Base-by-base conservation (phyloP, 176 grass and related monocot species). In the Aechmea fasciata region DNA sequence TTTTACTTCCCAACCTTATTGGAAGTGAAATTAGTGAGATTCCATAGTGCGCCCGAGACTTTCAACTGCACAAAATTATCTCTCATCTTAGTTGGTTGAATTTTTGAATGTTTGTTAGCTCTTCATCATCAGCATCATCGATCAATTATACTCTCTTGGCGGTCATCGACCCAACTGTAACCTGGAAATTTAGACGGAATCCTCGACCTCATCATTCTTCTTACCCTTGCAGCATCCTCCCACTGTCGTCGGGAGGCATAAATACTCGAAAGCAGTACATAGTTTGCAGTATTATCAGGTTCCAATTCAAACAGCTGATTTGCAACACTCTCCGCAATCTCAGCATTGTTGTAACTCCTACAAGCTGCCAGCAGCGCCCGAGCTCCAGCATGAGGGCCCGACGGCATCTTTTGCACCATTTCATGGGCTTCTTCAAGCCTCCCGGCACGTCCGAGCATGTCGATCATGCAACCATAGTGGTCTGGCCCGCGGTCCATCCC, bases 401-500 rank as follows among this genome's bases (percentile, higher is more conserved):
- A 88, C 11, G 82, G 82, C 89, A 92, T 88, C 2, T 53, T 80
- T 26, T 57, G 69, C 24, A 92, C 70, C 85, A 88, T 85, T 57
- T 88, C 77, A 17, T 73, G 65, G 54, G 89, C 89, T 75, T 85
- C 79, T 53, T 88, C 70, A 52, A 92, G 77, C 77, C 82, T 85
- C 47, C 89, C 89, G 47, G 79, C 79, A 59, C 89, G 85, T 3
- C 89, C 79, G 59, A 92, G 89, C 85, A 92, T 88, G 73, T 88
- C 89, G 13, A 85, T 63, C 1, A 92, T 70, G 70, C 89, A 92
- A 41, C 73, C 85, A 78, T 88, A 88, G 67, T 92, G 89, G 51
- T 88, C 89, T 0, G 76, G 49, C 0, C 67, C 33, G 1, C 67
- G 79, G 26, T 78, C 74, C 53, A 92, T 72, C 52, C 77, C 73